Evolutionary conservation across 768 basidiomycete genomes (phyloP).

Genomic region (Chalciporus piperatus): DNA sequence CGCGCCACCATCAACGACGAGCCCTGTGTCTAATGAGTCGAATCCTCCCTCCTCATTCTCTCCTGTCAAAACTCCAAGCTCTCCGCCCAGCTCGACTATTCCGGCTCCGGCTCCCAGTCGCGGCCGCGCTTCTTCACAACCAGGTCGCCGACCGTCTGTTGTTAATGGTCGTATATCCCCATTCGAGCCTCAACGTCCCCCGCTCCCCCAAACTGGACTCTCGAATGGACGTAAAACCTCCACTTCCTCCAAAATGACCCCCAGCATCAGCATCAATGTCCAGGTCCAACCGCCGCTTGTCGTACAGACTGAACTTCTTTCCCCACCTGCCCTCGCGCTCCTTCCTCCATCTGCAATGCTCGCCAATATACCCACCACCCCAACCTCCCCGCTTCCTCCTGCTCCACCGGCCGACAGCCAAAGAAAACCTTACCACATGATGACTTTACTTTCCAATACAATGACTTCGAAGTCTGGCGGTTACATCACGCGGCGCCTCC

Average conservation of each 20-base stretch:
- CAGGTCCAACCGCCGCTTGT: conserved; percentile 48
- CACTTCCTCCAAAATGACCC: conserved; percentile 57
- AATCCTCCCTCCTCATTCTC: conserved; percentile 36
- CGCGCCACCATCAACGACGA: conserved; percentile 44
- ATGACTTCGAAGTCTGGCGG: conserved; percentile 83
- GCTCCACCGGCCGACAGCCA: conserved; percentile 67
- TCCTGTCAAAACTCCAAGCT: conserved; percentile 30
- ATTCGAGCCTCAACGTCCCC: conserved; percentile 49
- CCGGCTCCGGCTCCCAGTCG: conserved; percentile 43
- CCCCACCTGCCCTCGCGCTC: conserved; percentile 37
- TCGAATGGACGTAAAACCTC: conserved; percentile 58
- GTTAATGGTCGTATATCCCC: conserved; percentile 51
- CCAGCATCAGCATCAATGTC: conserved; percentile 39
- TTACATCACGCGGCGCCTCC: conserved; percentile 80
- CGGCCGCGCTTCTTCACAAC: conserved; percentile 72
- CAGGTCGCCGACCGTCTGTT: conserved; percentile 65
- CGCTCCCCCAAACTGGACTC: conserved; percentile 44
- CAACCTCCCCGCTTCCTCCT: conserved; percentile 75
- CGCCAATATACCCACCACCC: conserved; percentile 65
- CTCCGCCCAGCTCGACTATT: conserved; percentile 39
- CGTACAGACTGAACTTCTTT: conserved; percentile 51
- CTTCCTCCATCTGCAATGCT: conserved; percentile 47
- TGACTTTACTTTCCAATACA: conserved; percentile 74
- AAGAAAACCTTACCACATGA: conserved; percentile 88
- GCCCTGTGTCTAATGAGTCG: conserved; percentile 38